Evolutionary conservation across 1,139 yeast genomes (phyloP), one percentile per base, ranked within the genome.

Genomic region (Kurtzmaniella natalensis): DNA sequence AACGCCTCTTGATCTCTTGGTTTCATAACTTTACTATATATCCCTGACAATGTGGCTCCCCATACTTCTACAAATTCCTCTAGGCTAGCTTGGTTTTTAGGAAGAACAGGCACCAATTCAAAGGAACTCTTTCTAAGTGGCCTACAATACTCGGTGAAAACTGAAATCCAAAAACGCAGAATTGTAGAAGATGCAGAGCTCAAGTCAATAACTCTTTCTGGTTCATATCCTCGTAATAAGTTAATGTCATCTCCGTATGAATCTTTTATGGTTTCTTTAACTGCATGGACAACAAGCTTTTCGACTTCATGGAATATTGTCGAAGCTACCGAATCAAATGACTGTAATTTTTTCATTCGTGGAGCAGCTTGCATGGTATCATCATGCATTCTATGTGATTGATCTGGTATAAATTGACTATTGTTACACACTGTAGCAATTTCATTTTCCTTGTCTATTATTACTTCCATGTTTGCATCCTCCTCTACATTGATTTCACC

Each of bases 171-270:
- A 47, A 69, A 78, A 34, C 71, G 50, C 6, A 61, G 56, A 9
- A 84, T 51, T 9, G 14, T 26, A 10, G 21, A 2, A 63, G 55
- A 2, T 51, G 45, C 1, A 70, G 21, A 10, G 8, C n/a, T 11
- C 11, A 26, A 4, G 9, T 16, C 18, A 3, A 3, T 26, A 4
- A 26, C 17, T 4, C 6, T 9, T 26, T 26, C 29, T 3, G 29
- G 29, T 15, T 69, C 56, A 46, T 78, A 81, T 1, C 66, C 77
- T 19, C 72, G 51, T 18, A 79, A 33, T 9, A 67, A 50, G 4
- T 65, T 72, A 18, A 77, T 41, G 31, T 78, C 84, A 1, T 76
- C 81, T 0, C 76, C 87, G 47, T 73, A 84, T 24, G 65, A 76
- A 3, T 59, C 50, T n/a, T 48, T 55, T 76, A 84, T 70, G 21